These are phyloP conservation scores for Hypholoma fasciculare DNA, from an alignment of 768 basidiomycete genomes.

Conservation along the genomic window DNA sequence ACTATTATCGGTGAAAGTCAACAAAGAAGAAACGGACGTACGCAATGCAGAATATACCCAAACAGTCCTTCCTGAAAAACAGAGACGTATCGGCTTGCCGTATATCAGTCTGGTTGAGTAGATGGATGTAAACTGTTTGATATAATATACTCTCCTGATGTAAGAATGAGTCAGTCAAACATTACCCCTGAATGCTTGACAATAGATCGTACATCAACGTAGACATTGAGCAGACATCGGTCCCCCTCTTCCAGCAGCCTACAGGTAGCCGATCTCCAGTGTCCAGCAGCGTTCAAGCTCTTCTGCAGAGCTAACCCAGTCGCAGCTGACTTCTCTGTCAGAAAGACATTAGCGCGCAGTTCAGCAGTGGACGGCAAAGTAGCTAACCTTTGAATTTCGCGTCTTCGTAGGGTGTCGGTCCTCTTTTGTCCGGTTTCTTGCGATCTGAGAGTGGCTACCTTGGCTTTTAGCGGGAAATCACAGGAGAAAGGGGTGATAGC, in stretches of 20 bases:
- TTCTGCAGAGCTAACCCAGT: conserved; percentile 69
- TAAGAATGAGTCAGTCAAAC: conserved; percentile 13
- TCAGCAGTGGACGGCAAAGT: not conserved
- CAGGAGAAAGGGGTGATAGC: conserved; percentile 1
- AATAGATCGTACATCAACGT: conserved; percentile 59
- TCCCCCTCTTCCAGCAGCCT: conserved; percentile 68
- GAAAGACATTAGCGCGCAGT: not conserved
- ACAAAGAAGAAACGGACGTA: conserved; percentile 26
- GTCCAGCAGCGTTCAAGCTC: conserved; percentile 48
- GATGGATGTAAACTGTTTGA: conserved; percentile 72
- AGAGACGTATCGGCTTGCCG: conserved; percentile 74
- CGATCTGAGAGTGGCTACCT: conserved; percentile 43
- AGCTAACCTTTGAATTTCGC: conserved; percentile 62
- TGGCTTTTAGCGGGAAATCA: conserved; percentile 7
- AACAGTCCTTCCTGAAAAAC: conserved; percentile 74
- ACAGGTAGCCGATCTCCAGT: conserved; percentile 76
- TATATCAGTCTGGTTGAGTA: conserved; percentile 79
- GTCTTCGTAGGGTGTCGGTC: conserved; percentile 41
- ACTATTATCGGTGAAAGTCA: conserved; percentile 5
- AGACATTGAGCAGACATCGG: conserved; percentile 69
- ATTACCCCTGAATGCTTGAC: conserved; percentile 1
- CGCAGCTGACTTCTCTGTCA: conserved; percentile 69
- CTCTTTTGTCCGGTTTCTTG: conserved; percentile 59
- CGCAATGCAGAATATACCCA: conserved; percentile 69
- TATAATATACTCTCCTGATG: conserved; percentile 69